Percentiles rank a stretch among this genome's conserved stretches.
These are phyloP conservation scores for Chalciporus sphaerocephalus DNA, from an alignment of 768 basidiomycete genomes.

Conservation along the genomic window DNA sequence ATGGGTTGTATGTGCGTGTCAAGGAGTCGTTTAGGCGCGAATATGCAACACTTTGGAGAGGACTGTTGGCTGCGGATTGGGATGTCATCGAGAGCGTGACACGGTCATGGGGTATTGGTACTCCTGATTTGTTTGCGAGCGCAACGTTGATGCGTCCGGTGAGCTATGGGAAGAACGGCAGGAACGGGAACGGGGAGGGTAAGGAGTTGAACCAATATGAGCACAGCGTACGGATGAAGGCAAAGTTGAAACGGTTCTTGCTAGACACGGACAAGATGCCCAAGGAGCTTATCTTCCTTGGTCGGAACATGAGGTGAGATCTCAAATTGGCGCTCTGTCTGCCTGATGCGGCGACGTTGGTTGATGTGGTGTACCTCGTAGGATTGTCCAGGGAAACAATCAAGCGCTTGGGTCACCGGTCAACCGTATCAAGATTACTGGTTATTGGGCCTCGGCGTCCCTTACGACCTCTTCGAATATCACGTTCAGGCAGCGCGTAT, in stretches of 20 bases:
- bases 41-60: constrained; percentile 77
- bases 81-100: constrained; percentile 48
- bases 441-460: constrained; percentile 73
- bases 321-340: neutral
- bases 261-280: constrained; percentile 75
- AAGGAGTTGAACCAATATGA: constrained; percentile 59
- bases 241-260: constrained; percentile 60
- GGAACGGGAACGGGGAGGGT: constrained; percentile 8
- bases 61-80: constrained; percentile 55
- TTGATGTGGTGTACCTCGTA: constrained; percentile 3
- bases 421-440: constrained; percentile 87
- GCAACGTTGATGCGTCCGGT: constrained; percentile 67
- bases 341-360: neutral
- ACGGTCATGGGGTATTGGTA: constrained; percentile 61
- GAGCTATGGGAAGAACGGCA: constrained; percentile 25
- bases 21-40: constrained; percentile 63
- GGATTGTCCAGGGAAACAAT: constrained; percentile 61
- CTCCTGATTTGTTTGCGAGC: constrained; percentile 70
- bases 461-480: constrained; percentile 45
- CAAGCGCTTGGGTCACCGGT: constrained; percentile 82
- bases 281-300: constrained; percentile 68
- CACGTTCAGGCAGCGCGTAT: constrained; percentile 37
- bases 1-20: constrained; percentile 82
- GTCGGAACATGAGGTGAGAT: constrained; percentile 66
- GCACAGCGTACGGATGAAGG: constrained; percentile 62